Evolutionary conservation across 1,284 basidiomycete genomes (phyloP).

Genomic region (Porodaedalea pini): DNA sequence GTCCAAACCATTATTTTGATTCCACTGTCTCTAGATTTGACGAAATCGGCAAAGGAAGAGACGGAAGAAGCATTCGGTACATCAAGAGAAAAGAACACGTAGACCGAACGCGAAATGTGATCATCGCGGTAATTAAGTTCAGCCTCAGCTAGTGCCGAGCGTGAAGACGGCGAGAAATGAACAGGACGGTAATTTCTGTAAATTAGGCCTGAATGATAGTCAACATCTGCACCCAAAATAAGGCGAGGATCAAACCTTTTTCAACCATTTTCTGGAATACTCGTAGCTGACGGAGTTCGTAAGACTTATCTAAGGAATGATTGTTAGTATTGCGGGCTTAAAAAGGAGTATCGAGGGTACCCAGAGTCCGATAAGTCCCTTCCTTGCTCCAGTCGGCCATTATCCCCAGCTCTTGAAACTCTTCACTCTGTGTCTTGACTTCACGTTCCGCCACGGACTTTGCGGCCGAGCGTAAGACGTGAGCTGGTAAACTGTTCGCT

Average conservation of each 20-base stretch:
- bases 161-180: constrained; percentile 93
- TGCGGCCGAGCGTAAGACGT: constrained; percentile 72
- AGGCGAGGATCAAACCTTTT: constrained; percentile 47
- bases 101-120: constrained; percentile 86
- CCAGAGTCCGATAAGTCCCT: constrained; percentile 85
- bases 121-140: constrained; percentile 90
- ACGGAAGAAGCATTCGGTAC: background rate
- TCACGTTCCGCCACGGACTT: constrained; percentile 72
- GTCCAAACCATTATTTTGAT: constrained; percentile 90
- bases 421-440: constrained; percentile 72
- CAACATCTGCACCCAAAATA: background rate
- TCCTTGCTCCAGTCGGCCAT: constrained; percentile 88
- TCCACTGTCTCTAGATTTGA: constrained; percentile 17
- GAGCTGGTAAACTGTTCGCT: constrained; percentile 51
- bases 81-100: constrained; percentile 73
- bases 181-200: constrained; percentile 88
- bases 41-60: background rate
- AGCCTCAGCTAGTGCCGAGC: constrained; percentile 93
- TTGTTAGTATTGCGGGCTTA: constrained; percentile 5
- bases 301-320: constrained; percentile 64
- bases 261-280: constrained; percentile 90
- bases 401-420: constrained; percentile 83
- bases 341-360: constrained; percentile 39
- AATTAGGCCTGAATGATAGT: constrained; percentile 58
- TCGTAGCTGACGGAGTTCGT: constrained; percentile 85